Evolutionary conservation across 1,139 yeast genomes (phyloP), one percentile per base, ranked within the genome.

Genomic region (Hyphopichia fennica): DNA sequence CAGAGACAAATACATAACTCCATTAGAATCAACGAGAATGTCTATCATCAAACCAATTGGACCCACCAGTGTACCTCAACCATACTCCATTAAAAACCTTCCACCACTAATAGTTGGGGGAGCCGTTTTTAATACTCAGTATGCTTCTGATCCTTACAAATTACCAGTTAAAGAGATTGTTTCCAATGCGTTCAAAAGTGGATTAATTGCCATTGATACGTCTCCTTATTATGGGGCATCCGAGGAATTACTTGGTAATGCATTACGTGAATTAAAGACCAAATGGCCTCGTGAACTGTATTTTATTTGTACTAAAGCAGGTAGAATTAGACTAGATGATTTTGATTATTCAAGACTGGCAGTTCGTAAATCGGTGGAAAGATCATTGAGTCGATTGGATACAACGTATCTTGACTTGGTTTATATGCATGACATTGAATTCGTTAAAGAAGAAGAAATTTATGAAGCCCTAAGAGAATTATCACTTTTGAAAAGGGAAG

Each of bases 171-270:
- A 66, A 4, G 80, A 76, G 1, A 77, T 91, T 41, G 57, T 91
- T 20, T 61, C 67, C 38, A 56, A 63, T 16, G 95, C 93, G 0
- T 84, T 89, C 53, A 65, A 69, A 18, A 60, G 71, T 20, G 97
- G 96, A 0, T 69, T 88, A 46, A 76, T 77, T 40, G 95, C 96
- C 2, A 69, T 91, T 34, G 98, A 93, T 58, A 89, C 96, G 0
- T 86, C 96, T 0, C 96, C 97, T 2, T 91, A 88, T 63, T 91
- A 91, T 57, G 98, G 97, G 0, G 90, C 90, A 0, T 87, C 96
- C 4, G 98, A 91, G 57, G 73, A 66, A 28, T 57, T 90, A 20
- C 62, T 88, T 3, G 98, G 98, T 1, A 50, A 69, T 9, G 93
- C 91, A 0, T 65, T 91, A 47, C 53, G 58, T 22, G 49, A 69